Conservation (phyloP, 768 basidiomycete genomes). For the Floccularia luteovirens region DNA sequence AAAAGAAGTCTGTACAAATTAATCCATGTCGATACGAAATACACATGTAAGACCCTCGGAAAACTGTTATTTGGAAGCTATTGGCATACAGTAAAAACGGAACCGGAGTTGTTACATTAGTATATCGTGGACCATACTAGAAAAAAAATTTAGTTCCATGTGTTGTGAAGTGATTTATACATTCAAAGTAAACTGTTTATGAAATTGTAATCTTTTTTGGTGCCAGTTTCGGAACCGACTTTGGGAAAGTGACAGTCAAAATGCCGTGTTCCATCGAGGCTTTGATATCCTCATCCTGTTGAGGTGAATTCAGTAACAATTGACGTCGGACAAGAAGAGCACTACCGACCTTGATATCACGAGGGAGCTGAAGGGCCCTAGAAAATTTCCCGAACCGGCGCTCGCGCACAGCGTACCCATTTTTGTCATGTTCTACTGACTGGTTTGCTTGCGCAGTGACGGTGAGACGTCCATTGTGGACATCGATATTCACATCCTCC, state of each 20-base stretch:
- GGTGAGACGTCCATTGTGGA: too few relatives aligned
- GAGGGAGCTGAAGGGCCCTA: conserved; percentile 1
- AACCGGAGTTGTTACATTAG: too few relatives aligned
- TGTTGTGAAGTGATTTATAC: too few relatives aligned
- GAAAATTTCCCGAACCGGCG: conserved; percentile 1
- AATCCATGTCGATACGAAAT: not conserved
- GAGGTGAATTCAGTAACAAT: not conserved
- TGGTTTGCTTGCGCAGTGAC: too few relatives aligned
- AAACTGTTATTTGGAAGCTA: too few relatives aligned
- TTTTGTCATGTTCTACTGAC: conserved; percentile 1
- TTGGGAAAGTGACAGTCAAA: conserved; percentile 1
- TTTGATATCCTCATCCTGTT: conserved; percentile 2
- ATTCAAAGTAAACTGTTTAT: too few relatives aligned
- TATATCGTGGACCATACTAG: too few relatives aligned
- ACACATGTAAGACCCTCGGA: not conserved
- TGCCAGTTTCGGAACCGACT: not conserved
- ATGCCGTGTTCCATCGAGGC: conserved; percentile 2
- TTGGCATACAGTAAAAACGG: too few relatives aligned
- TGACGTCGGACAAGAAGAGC: not conserved
- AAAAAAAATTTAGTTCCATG: too few relatives aligned
- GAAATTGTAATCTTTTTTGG: not conserved
- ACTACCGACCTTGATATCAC: not conserved
- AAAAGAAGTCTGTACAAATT: not conserved
- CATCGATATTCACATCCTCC: too few relatives aligned
- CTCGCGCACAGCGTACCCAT: conserved; percentile 2